Evolutionary conservation across 2,329 filamentous ascomycete genomes (phyloP).

Genomic region (Colletotrichum somersetense): DNA sequence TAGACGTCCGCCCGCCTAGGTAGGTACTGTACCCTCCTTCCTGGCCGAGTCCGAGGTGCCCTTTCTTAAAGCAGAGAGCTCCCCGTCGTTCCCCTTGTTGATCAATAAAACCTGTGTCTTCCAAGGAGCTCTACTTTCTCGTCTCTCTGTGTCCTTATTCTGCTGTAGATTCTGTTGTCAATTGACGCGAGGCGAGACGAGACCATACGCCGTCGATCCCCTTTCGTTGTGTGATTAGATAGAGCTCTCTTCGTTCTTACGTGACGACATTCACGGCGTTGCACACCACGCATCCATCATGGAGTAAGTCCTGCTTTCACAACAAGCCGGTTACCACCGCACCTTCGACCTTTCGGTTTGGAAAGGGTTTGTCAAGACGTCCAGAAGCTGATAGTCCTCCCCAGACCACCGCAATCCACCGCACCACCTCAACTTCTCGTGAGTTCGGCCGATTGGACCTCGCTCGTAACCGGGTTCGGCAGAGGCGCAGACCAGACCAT

Average conservation of each 20-base stretch:
- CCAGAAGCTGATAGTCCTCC: constrained; percentile 1
- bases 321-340: constrained; percentile 2
- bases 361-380: neutral
- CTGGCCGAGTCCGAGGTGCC: constrained; percentile 23
- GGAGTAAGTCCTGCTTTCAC: constrained; percentile 30
- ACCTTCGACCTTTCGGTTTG: neutral
- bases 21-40: neutral
- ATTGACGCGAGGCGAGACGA: constrained; percentile 4
- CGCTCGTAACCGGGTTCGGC: neutral
- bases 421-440: constrained; percentile 35
- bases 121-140: constrained; percentile 1
- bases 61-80: constrained; percentile 34
- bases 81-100: constrained; percentile 1
- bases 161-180: neutral
- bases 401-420: constrained; percentile 28
- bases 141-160: neutral
- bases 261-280: constrained; percentile 4
- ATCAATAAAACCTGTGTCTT: neutral
- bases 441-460: constrained; percentile 20
- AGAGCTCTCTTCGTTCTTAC: constrained; percentile 8
- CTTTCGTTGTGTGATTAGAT: neutral
- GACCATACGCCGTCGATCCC: neutral
- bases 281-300: constrained; percentile 15
- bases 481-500: constrained; percentile 12
- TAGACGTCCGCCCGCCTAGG: constrained; percentile 1